These are phyloP conservation scores for Byssothecium circinans DNA, from an alignment of 2,329 filamentous ascomycete genomes.

Conservation along the genomic window DNA sequence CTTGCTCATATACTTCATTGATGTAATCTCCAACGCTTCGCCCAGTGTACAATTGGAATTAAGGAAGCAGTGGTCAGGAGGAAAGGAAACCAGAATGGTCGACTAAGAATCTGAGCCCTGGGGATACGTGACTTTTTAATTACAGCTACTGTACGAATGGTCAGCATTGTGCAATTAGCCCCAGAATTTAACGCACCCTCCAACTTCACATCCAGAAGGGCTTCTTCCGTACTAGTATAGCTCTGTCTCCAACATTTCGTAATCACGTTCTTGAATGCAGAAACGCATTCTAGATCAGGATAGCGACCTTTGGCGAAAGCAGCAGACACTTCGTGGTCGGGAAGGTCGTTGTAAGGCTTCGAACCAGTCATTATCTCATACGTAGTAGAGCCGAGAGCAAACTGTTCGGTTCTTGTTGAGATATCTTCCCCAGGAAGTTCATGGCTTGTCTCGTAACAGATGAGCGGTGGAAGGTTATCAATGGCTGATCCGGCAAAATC, in stretches of 20 bases:
- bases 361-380: constrained; percentile 40
- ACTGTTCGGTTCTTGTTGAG: constrained; percentile 33
- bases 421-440: constrained; percentile 13
- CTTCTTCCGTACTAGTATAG: constrained; percentile 11
- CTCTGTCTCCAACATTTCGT: constrained; percentile 10
- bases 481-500: constrained; percentile 42
- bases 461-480: constrained; percentile 19
- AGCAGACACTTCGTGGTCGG: constrained; percentile 31
- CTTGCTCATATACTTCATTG: background rate
- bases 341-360: constrained; percentile 32
- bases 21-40: constrained; percentile 12
- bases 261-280: constrained; percentile 11
- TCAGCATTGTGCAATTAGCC: constrained; percentile 9
- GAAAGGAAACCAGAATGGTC: constrained; percentile 10
- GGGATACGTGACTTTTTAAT: constrained; percentile 8
- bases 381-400: constrained; percentile 38
- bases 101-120: constrained; percentile 4
- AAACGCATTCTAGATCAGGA: constrained; percentile 12
- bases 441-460: constrained; percentile 16
- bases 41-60: constrained; percentile 10
- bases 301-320: constrained; percentile 8
- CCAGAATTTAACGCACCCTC: constrained; percentile 11
- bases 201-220: constrained; percentile 10
- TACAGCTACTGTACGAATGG: constrained; percentile 6
- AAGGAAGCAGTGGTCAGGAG: constrained; percentile 9